Evolutionary conservation across 192 early-diverging fungal species (phyloP).

Genomic region (Backusella liffmaniae): DNA sequence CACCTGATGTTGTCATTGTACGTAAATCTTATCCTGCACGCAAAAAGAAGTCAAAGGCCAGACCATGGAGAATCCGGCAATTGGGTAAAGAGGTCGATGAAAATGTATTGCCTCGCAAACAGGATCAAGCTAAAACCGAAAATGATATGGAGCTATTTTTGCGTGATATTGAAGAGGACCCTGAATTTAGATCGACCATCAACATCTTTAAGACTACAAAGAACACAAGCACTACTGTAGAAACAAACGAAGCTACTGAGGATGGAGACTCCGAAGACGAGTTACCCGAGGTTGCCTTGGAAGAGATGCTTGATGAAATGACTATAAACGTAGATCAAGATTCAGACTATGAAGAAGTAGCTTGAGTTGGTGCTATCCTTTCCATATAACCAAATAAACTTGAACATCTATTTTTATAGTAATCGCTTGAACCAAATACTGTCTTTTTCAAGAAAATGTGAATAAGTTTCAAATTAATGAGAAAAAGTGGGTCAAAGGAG

Average conservation of each 20-base stretch:
- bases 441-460: too few relatives aligned
- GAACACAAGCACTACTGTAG: slow-evolving; percentile 11
- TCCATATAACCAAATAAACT: too few relatives aligned
- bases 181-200: slow-evolving; percentile 90
- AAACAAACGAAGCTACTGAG: slow-evolving; percentile 20
- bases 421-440: too few relatives aligned
- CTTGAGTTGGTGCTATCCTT: not conserved
- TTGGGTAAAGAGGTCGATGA: slow-evolving; percentile 91
- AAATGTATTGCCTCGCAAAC: slow-evolving; percentile 62
- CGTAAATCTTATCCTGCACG: slow-evolving; percentile 91
- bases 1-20: slow-evolving; percentile 93
- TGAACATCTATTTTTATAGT: too few relatives aligned
- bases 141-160: slow-evolving; percentile 94
- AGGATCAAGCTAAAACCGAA: slow-evolving; percentile 76
- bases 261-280: slow-evolving; percentile 58
- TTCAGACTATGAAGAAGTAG: not conserved
- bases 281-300: slow-evolving; percentile 92
- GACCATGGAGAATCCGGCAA: slow-evolving; percentile 90
- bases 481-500: too few relatives aligned
- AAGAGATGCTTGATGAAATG: slow-evolving; percentile 93
- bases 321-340: not conserved
- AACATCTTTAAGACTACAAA: slow-evolving; percentile 83
- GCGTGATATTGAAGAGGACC: slow-evolving; percentile 98
- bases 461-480: too few relatives aligned
- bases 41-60: slow-evolving; percentile 78